Evolutionary conservation across 2,329 filamentous ascomycete species (phyloP).

Genomic region (Acrocalymma vagum): DNA sequence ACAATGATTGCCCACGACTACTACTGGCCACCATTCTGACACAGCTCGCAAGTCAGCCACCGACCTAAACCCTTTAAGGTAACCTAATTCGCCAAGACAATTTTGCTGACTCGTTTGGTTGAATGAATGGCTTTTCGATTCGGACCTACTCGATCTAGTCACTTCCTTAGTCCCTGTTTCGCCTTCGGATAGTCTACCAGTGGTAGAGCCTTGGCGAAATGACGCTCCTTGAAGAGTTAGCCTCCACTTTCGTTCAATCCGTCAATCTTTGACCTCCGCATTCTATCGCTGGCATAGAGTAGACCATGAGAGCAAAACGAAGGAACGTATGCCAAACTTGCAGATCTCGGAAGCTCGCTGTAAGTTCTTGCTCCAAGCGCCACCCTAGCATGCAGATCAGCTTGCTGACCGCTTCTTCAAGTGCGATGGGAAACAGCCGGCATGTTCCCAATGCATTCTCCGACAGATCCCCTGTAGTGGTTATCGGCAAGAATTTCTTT

Average conservation of each 20-base stretch:
- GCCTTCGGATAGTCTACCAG: no score
- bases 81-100: no score
- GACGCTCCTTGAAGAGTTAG: slow-evolving; percentile 7
- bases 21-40: no score
- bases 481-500: slow-evolving; percentile 9
- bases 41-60: no score
- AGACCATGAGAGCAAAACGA: slow-evolving; percentile 9
- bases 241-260: background rate
- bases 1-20: no score
- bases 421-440: slow-evolving; percentile 10
- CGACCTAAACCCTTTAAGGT: no score
- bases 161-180: no score
- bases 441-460: slow-evolving; percentile 11
- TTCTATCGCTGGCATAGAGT: background rate
- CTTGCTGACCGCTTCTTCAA: slow-evolving; percentile 4
- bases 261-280: background rate
- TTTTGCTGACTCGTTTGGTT: no score
- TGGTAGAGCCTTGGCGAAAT: slow-evolving; percentile 9
- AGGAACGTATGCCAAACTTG: slow-evolving; percentile 9
- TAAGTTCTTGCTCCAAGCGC: slow-evolving; percentile 1
- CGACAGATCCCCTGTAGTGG: slow-evolving; percentile 2
- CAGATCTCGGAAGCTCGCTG: slow-evolving; percentile 9
- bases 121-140: no score
- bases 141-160: no score
- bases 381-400: background rate